Conservation (phyloP, 148 eudicot species). For the Silene conica region DNA sequence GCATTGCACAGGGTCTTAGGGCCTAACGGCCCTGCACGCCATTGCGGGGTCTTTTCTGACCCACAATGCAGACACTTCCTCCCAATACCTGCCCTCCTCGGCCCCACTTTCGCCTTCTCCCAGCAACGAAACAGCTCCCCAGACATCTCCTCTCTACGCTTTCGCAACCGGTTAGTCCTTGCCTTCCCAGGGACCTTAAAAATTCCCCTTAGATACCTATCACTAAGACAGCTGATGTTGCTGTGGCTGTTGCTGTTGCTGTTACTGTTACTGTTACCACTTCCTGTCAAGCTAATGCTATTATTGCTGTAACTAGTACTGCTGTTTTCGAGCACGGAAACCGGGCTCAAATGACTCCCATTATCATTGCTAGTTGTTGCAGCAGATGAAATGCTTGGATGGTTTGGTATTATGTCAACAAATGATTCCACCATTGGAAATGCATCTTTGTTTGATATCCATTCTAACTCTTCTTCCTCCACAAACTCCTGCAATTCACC, state of each 20-base stretch:
- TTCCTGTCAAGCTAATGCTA: conserved; percentile 21
- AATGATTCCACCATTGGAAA: conserved; percentile 72
- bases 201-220: conserved; percentile 26
- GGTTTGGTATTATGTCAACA: conserved; percentile 44
- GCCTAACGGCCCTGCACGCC: conserved; percentile 85
- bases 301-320: conserved; percentile 31
- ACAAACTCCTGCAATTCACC: conserved; percentile 41
- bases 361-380: conserved; percentile 13
- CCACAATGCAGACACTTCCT: conserved; percentile 74
- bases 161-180: conserved; percentile 42
- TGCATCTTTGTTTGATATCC: conserved; percentile 84
- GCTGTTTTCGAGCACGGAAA: conserved; percentile 64
- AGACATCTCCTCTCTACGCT: conserved; percentile 31
- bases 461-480: conserved; percentile 78
- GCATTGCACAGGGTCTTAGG: conserved; percentile 92
- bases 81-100: conserved; percentile 27
- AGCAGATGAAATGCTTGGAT: conserved; percentile 27
- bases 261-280: conserved; percentile 16
- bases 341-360: conserved; percentile 46
- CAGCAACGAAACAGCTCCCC: conserved; percentile 28
- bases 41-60: conserved; percentile 81
- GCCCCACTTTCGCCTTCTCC: conserved; percentile 19
- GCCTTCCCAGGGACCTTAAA: conserved; percentile 50
- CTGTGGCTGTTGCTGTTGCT: too few species aligned
- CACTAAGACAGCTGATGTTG: not conserved